A percentile compares a stretch with the other conserved stretches of the same genome.
These are phyloP conservation scores for Priceomyces melissophilus DNA, from an alignment of 805 yeast species.

Conservation along the genomic window DNA sequence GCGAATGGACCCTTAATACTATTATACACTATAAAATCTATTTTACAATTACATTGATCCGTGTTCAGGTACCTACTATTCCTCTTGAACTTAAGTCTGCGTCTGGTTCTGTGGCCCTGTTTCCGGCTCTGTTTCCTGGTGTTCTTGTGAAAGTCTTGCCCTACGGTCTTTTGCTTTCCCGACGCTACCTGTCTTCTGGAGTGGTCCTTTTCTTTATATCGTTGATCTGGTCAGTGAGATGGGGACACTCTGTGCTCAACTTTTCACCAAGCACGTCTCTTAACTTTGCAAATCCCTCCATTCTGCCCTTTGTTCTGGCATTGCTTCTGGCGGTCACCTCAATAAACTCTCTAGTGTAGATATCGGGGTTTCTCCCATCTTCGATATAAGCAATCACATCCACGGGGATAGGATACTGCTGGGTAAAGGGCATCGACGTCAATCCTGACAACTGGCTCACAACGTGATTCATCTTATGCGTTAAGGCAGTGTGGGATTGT, in stretches of 20 bases:
- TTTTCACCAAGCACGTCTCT: conserved; percentile 66
- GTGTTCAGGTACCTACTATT: too few species aligned
- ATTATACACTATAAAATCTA: too few species aligned
- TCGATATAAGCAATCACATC: conserved; percentile 92
- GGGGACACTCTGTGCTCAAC: conserved; percentile 76
- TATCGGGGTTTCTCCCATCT: conserved; percentile 95
- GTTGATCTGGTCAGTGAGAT: conserved; percentile 55
- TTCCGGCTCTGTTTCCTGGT: too few species aligned
- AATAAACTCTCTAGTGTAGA: conserved; percentile 93
- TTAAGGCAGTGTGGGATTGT: conserved; percentile 57
- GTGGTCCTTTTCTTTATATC: conserved; percentile 49
- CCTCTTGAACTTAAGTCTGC: too few species aligned
- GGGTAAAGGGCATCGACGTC: conserved; percentile 28
- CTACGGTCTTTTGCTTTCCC: too few species aligned
- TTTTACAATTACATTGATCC: too few species aligned
- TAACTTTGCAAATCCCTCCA: conserved; percentile 62
- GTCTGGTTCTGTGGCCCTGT: too few species aligned
- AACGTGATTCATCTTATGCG: conserved; percentile 41
- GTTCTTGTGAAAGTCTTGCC: too few species aligned
- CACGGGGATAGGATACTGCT: conserved; percentile 56
- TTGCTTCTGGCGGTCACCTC: conserved; percentile 90
- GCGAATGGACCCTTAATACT: too few species aligned
- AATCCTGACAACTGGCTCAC: conserved; percentile 34
- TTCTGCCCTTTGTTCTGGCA: conserved; percentile 82
- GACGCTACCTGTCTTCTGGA: too few species aligned